Evolutionary conservation across 1,284 basidiomycete species (phyloP), one percentile per base, ranked within the genome.

Genomic region (Ustilago loliicola): DNA sequence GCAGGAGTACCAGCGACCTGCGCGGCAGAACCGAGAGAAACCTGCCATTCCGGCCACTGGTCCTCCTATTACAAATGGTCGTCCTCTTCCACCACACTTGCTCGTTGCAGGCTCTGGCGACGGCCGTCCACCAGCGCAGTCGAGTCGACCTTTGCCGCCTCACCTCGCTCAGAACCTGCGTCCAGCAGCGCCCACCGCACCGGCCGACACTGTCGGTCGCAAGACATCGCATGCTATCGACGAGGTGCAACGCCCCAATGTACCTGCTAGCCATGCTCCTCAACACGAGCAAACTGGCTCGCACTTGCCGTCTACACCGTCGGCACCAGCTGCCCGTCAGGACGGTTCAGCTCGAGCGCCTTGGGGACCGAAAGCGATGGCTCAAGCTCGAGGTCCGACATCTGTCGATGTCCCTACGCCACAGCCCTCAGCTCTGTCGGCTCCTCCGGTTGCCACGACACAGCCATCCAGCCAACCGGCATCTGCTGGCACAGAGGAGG

Each of bases 131-230:
- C 19, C 63, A 17, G 45, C 51, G 10, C 59, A 52, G 8, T 19
- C 57, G 45, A 72, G 40, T 47, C 61, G 74, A 23, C 68, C 74
- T 10, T 50, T 82, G 36, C 79, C 80, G 11, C 80, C 80, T 45
- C 80, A 82, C 45, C 70, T 82, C 9, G 80, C 79, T 17, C 65
- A 73, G 29, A 63, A 62, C 23, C 29, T 72, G 29, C 66, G 68
- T 59, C 56, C 72, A 15, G 65, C 72, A 36, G 62, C 53, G 45
- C 29, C 64, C 48, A 29, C 56, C 27, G 23, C 32, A 23, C 29
- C 51, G 25, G 13, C 56, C 29, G 56, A 63, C 40, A 34, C 32
- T 21, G 21, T 61, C 34, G 61, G 66, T 45, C 59, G 70, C 63
- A 72, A 73, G 36, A 70, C 70, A 10, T 66, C 66, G 21, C 66